A percentile compares a stretch with the other conserved stretches of the same genome.
Conservation (phyloP, 2,329 filamentous ascomycete species). For the Aschersonia sp. region DNA sequence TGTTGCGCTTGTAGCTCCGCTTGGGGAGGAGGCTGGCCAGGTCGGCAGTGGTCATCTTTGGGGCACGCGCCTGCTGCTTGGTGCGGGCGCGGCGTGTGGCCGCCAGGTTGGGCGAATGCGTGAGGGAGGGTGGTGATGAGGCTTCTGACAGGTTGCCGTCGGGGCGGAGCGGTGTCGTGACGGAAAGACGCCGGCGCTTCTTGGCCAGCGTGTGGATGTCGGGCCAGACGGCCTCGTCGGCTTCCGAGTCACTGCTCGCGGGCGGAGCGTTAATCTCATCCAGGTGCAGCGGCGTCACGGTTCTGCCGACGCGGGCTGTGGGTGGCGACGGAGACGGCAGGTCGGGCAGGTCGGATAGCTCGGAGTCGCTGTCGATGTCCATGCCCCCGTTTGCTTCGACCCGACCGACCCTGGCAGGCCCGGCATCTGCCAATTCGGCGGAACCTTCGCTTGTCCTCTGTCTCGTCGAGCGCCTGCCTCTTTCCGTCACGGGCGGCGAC, state of each 20-base stretch:
- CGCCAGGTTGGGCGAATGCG: conserved; percentile 47
- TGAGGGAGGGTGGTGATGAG: conserved; percentile 51
- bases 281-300: conserved; percentile 28
- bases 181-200: conserved; percentile 24
- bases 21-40: conserved; percentile 39
- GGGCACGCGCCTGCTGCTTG: conserved; percentile 18
- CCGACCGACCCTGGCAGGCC: conserved; percentile 20
- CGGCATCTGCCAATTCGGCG: conserved; percentile 20
- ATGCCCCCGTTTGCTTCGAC: conserved; percentile 10
- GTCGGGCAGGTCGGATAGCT: conserved; percentile 22
- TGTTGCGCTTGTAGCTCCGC: conserved; percentile 27
- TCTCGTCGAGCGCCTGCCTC: conserved; percentile 18
- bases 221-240: conserved; percentile 32
- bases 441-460: conserved; percentile 39
- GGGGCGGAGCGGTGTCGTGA: conserved; percentile 21
- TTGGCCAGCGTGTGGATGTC: conserved; percentile 35
- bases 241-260: conserved; percentile 35
- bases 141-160: conserved; percentile 33
- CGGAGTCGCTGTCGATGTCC: conserved; percentile 20
- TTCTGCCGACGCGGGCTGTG: conserved; percentile 13
- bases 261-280: conserved; percentile 40
- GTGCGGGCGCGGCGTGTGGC: conserved; percentile 17
- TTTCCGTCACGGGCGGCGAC: background rate
- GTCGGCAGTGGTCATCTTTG: conserved; percentile 38
- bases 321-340: conserved; percentile 20